These are phyloP conservation scores for Lathyrus tuberosus DNA, from an alignment of 306 rosid species.

Conservation along the genomic window DNA sequence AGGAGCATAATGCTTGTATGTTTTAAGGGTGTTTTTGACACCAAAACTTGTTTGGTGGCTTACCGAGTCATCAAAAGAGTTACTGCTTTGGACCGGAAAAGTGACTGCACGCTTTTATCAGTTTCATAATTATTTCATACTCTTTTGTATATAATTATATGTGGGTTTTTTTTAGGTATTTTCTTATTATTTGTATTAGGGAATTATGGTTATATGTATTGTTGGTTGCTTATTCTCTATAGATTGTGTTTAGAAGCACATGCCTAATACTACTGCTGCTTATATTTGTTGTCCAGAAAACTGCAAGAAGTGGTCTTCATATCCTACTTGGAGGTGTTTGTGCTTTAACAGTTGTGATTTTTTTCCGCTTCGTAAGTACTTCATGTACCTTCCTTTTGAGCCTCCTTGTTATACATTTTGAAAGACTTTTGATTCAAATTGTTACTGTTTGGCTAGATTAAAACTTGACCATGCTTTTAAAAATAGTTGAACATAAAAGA, in stretches of 20 bases:
- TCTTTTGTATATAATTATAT: not conserved
- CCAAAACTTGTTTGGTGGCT: constrained; percentile 8
- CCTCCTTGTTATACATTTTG: constrained; percentile 20
- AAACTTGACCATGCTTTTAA: constrained; percentile 15
- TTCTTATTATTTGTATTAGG: not conserved
- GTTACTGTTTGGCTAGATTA: constrained; percentile 31
- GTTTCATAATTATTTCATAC: constrained; percentile 13
- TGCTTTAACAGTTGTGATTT: constrained; percentile 90
- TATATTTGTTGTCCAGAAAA: constrained; percentile 65
- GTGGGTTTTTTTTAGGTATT: not conserved
- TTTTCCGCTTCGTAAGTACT: constrained; percentile 93
- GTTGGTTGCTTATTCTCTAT: constrained; percentile 33
- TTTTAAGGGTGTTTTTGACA: constrained; percentile 22
- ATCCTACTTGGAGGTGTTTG: constrained; percentile 95
- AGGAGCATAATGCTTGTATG: constrained; percentile 29
- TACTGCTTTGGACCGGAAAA: constrained; percentile 15
- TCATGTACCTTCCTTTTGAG: constrained; percentile 29
- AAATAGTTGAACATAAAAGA: constrained; percentile 32
- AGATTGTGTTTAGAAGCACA: constrained; percentile 28
- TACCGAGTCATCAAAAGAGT: constrained; percentile 14
- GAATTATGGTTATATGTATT: constrained; percentile 21
- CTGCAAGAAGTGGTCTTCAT: constrained; percentile 93
- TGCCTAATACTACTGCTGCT: constrained; percentile 14
- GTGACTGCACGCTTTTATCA: constrained; percentile 5
- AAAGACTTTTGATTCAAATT: constrained; percentile 24